Evolutionary conservation across 2,329 filamentous ascomycete species (phyloP), one percentile per base, ranked within the genome.

Genomic region (Volutella citrinella): DNA sequence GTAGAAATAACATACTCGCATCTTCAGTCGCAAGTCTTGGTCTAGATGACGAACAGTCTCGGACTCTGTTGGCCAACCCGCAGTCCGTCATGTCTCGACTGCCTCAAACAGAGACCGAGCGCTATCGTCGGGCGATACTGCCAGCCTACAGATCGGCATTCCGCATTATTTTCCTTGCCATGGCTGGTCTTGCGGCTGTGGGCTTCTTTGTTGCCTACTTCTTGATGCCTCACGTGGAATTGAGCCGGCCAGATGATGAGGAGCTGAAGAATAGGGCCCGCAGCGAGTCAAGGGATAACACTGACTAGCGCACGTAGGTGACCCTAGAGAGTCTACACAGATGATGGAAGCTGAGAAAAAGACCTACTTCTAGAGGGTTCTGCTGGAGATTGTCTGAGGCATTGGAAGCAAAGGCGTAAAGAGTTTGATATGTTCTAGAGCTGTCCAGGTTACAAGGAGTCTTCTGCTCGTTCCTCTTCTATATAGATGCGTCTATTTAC

Each of bases 191-290:
- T 11, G 59, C 61, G 3, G 56, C 52, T 3, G 23, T 61, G 3
- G 59, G 57, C 3, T 66, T 67, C 19, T 28, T 65, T 1, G 27
- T 67, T 6, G 59, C 63, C 1, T 61, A 60, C n/a, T 38, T 60
- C 0, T 36, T 67, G 29, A 65, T 67, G 60, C 63, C 62, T 0
- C 63, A 67, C 17, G 52, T 66, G 2, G 57, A 64, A 16, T 46
- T 67, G 16, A 32, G 49, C 10, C 45, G 63, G 7, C 56, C 61
- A 1, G 64, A 66, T 28, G 64, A 66, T 20, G 52, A 45, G 4
- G 55, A 49, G 19, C 37, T 65, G n/a, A 63, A 60, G 30, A 56
- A 64, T 38, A 54, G 57, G 34, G 64, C 57, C 2, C 53, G 48
- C 7, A 43, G 19, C n/a, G n/a, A n/a, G n/a, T n/a, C n/a, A n/a